Percentiles rank a stretch among this genome's conserved stretches.
Evolutionary conservation across 2,329 filamentous ascomycete genomes (phyloP).

Genomic region (Uncinocarpus reesii): DNA sequence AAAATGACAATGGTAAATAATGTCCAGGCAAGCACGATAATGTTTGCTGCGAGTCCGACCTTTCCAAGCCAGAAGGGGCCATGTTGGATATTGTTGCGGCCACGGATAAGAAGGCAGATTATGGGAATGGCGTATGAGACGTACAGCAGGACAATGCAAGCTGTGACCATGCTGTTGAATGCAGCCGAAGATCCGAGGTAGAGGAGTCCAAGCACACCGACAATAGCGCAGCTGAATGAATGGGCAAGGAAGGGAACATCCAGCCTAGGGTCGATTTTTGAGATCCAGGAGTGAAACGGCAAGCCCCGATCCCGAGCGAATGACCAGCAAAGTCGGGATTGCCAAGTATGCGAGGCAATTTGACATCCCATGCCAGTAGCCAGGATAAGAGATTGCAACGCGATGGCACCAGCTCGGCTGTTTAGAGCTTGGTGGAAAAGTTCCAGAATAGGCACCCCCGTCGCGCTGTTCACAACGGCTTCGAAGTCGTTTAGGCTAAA

Average conservation of each 20-base stretch:
- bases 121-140: constrained; percentile 41
- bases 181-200: constrained; percentile 38
- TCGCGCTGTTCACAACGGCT: constrained; percentile 32
- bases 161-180: constrained; percentile 36
- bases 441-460: constrained; percentile 40
- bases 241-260: constrained; percentile 41
- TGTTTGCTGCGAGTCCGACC: constrained; percentile 36
- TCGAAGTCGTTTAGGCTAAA: constrained; percentile 41
- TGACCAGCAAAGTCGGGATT: constrained; percentile 43
- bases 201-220: constrained; percentile 39
- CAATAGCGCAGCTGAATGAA: constrained; percentile 35
- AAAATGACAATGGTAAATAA: constrained; percentile 41
- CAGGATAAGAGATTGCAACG: constrained; percentile 39
- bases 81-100: constrained; percentile 37
- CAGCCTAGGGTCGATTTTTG: constrained; percentile 31
- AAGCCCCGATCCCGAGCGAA: constrained; percentile 44
- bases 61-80: constrained; percentile 43
- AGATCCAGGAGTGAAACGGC: constrained; percentile 35
- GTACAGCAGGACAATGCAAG: constrained; percentile 41
- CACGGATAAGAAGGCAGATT: constrained; percentile 36
- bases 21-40: constrained; percentile 40
- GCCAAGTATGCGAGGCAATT: constrained; percentile 42
- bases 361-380: constrained; percentile 41
- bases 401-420: constrained; percentile 38
- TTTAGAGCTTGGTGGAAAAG: constrained; percentile 38